Evolutionary conservation across 768 basidiomycete species (phyloP).

Genomic region (Vararia minispora): DNA sequence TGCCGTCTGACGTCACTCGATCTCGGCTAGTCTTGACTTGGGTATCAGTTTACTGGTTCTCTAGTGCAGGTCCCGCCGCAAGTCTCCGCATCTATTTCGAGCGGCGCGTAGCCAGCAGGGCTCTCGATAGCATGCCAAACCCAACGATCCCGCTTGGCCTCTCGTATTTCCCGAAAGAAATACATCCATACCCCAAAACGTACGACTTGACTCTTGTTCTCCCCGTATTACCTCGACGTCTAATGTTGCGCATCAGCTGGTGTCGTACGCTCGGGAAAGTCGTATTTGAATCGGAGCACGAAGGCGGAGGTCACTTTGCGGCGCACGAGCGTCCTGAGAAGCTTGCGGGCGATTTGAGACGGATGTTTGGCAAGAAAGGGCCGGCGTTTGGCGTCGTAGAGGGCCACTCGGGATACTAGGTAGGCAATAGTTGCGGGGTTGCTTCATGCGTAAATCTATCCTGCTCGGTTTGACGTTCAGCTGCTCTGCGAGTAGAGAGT

Average conservation of each 20-base stretch:
- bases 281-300: constrained; percentile 17
- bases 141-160: constrained; percentile 32
- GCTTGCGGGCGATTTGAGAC: constrained; percentile 18
- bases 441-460: too few relatives aligned
- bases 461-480: too few relatives aligned
- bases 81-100: constrained; percentile 50
- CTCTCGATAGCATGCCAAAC: constrained; percentile 6
- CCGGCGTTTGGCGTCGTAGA: constrained; percentile 16
- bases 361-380: constrained; percentile 19
- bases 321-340: constrained; percentile 17
- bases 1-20: not conserved
- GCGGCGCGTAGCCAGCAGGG: constrained; percentile 1
- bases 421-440: too few relatives aligned
- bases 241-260: constrained; percentile 11
- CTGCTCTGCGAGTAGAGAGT: too few relatives aligned
- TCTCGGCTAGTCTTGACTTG: constrained; percentile 37
- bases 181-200: too few relatives aligned
- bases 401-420: constrained; percentile 30
- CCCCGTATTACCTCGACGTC: not conserved
- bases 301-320: constrained; percentile 21
- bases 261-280: constrained; percentile 14
- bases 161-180: constrained; percentile 36
- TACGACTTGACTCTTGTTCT: constrained; percentile 1
- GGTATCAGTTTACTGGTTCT: constrained; percentile 48
- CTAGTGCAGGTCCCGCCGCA: constrained; percentile 43